Conservation (phyloP, 495 filamentous ascomycete species). For the Aspergillus taichungensis region DNA sequence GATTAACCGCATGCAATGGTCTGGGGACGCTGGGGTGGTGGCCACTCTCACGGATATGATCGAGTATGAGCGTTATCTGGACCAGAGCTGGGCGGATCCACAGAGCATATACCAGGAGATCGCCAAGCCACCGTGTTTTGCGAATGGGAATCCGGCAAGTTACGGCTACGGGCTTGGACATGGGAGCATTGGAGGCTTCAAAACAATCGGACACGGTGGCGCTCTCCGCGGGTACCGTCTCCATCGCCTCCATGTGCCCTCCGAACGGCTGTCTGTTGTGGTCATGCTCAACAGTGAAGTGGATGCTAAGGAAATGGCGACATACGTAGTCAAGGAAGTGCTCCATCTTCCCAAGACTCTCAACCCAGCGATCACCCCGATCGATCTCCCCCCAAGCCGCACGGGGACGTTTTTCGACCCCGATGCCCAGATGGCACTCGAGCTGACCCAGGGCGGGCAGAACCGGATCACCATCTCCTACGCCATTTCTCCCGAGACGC, state of each 20-base stretch:
- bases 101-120: constrained; percentile 18
- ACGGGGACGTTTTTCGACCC: constrained; percentile 20
- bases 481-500: not conserved
- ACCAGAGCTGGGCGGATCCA: constrained; percentile 11
- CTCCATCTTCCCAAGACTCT: constrained; percentile 6
- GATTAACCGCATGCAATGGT: constrained; percentile 25
- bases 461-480: constrained; percentile 17
- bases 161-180: constrained; percentile 22
- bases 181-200: constrained; percentile 5
- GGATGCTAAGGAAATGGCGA: constrained; percentile 7
- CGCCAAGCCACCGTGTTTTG: constrained; percentile 9
- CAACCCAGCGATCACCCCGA: not conserved
- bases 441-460: constrained; percentile 4
- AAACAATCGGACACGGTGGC: constrained; percentile 21
- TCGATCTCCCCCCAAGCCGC: constrained; percentile 9
- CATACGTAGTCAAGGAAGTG: constrained; percentile 11
- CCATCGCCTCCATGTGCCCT: constrained; percentile 18
- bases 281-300: constrained; percentile 23
- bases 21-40: constrained; percentile 27
- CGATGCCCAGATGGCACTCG: constrained; percentile 16
- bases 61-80: constrained; percentile 23
- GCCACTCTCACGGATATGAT: constrained; percentile 29
- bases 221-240: constrained; percentile 27
- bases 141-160: constrained; percentile 12
- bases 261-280: constrained; percentile 19